Base-by-base conservation (phyloP, 2,329 filamentous ascomycete genomes). In the Lasiodiplodia sp. region DNA sequence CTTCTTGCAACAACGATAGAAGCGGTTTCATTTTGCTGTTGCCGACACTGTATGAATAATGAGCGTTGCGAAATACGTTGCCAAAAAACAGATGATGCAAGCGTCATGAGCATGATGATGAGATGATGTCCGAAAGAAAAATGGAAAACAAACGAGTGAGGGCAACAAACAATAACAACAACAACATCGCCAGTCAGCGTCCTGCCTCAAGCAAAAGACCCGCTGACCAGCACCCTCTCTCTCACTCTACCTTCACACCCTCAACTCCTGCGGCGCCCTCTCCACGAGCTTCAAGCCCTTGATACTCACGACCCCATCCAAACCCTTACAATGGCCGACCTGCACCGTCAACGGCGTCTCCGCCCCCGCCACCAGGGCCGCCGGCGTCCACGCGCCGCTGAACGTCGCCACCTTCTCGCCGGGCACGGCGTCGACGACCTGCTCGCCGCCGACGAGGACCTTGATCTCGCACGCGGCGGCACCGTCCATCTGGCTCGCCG, bases 401-500 rank as follows among this genome's bases (percentile, higher is more conserved):
- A 62, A 71, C 16, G 23, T 14, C 2, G 11, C 23, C 16, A 14
- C 63, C 21, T n/a, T 14, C 37, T 47, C 37, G 16, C 63, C 53
- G 1, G 66, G 66, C 66, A 16, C 10, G 1, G 28, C 66, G 3
- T 18, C 34, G 18, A 67, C 23, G n/a, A 67, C 55, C 8, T 10
- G 18, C 28, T 31, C 23, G n/a, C 11, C 40, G 34, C 40, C 55
- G 6, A 67, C 44, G 1, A 37, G n/a, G 11, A 52, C 44, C 12
- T 14, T 14, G 4, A 64, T 12, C n/a, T 14, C n/a, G 34, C 51
- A 66, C 25, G 68, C 8, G 11, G 47, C 57, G 28, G 77, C 62
- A 8, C 44, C 21, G 70, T 78, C 77, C 47, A 71, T 66, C 38
- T 67, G 70, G 18, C 73, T 73, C 2, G 76, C 75, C 65, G 74